A percentile compares a stretch with the other conserved stretches of the same genome.
Evolutionary conservation across 495 filamentous ascomycete species (phyloP).

Genomic region (Podospora australis): DNA sequence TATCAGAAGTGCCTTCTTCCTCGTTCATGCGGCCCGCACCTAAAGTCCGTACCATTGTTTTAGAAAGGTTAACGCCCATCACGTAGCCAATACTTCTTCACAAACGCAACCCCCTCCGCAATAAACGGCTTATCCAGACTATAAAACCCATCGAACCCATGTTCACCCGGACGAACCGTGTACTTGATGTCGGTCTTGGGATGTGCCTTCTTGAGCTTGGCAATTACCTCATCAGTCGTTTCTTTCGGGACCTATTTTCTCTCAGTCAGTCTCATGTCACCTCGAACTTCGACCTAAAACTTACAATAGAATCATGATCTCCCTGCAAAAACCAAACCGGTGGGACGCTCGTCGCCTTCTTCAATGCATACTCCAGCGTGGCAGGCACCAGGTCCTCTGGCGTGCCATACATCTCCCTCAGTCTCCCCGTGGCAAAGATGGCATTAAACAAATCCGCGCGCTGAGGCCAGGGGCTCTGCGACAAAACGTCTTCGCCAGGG

Average conservation of each 20-base stretch:
- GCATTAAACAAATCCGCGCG: background rate
- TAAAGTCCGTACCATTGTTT: no score
- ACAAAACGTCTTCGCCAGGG: no score
- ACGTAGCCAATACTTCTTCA: constrained; percentile 17
- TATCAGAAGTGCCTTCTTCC: no score
- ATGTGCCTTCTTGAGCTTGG: constrained; percentile 2
- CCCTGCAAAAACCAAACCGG: constrained; percentile 19
- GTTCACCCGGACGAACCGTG: constrained; percentile 8
- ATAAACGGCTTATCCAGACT: constrained; percentile 8
- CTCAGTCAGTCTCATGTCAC: background rate
- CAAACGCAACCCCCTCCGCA: constrained; percentile 16
- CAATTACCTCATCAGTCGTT: constrained; percentile 16
- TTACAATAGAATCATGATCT: constrained; percentile 9
- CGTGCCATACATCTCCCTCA: no score
- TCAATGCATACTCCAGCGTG: constrained; percentile 9
- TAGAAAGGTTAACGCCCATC: no score
- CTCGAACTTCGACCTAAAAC: background rate
- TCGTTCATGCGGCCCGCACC: no score
- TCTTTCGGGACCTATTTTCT: constrained; percentile 1
- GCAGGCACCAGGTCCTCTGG: background rate
- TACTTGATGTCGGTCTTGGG: constrained; percentile 11
- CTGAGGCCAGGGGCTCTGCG: constrained; percentile 6
- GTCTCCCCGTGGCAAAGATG: background rate
- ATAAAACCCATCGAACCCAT: constrained; percentile 13
- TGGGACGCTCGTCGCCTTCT: constrained; percentile 5